Evolutionary conservation across 306 rosid species (phyloP).

Genomic region (Dicorynia guianensis): DNA sequence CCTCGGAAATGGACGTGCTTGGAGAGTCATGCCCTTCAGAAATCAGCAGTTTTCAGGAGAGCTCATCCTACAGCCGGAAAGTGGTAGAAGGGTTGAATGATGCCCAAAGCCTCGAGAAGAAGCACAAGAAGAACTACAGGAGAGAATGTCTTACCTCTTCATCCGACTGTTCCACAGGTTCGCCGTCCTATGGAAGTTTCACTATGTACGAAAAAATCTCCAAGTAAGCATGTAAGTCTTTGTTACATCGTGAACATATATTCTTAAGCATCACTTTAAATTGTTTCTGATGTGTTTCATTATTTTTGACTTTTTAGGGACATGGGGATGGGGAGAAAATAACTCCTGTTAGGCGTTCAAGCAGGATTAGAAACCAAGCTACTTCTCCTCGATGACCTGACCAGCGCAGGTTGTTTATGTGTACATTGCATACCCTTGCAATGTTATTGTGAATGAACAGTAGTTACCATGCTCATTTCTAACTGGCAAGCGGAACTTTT

Average conservation of each 20-base stretch:
- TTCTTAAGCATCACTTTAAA: neutral
- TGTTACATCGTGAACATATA: neutral
- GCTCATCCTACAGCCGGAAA: conserved; percentile 38
- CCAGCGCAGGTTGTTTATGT: neutral
- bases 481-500: conserved; percentile 32
- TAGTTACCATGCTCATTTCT: neutral
- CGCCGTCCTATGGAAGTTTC: conserved; percentile 81
- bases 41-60: conserved; percentile 67
- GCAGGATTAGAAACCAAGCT: conserved; percentile 27
- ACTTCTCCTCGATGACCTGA: conserved; percentile 17
- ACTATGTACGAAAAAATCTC: conserved; percentile 74
- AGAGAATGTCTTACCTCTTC: conserved; percentile 80
- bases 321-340: conserved; percentile 57
- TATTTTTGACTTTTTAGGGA: conserved; percentile 49
- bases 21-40: conserved; percentile 71
- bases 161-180: conserved; percentile 64
- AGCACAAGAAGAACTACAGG: conserved; percentile 48
- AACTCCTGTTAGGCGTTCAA: conserved; percentile 92
- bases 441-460: neutral
- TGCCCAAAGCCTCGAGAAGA: conserved; percentile 64
- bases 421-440: neutral
- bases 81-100: conserved; percentile 39
- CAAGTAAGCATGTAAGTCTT: conserved; percentile 59
- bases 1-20: conserved; percentile 47
- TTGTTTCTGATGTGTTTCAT: conserved; percentile 5